Percentiles rank a stretch among this genome's conserved stretches.
Evolutionary conservation across 257 asterid species (phyloP).

Genomic region (Petunia secreta): DNA sequence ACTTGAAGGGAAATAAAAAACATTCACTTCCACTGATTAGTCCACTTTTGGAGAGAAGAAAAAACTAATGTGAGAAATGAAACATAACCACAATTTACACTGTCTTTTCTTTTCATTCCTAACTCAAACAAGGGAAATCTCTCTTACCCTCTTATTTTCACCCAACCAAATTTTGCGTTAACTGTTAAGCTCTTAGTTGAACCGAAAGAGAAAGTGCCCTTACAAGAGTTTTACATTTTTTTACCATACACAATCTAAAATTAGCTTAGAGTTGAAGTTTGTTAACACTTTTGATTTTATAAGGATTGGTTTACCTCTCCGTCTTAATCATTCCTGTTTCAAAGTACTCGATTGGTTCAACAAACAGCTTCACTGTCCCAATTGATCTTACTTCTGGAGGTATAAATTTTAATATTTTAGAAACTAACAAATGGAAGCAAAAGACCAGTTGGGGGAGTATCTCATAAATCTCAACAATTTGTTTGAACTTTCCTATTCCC

Average conservation of each 20-base stretch:
- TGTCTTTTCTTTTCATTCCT: neutral
- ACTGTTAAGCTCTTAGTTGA: neutral
- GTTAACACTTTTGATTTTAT: neutral
- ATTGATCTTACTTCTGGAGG: neutral
- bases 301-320: neutral
- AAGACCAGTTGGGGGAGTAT: neutral
- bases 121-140: neutral
- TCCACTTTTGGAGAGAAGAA: neutral
- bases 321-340: neutral
- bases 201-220: neutral
- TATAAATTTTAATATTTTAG: neutral
- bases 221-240: neutral
- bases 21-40: neutral
- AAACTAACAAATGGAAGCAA: slow-evolving; percentile 17
- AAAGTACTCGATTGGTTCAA: neutral
- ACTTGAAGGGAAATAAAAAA: too few relatives aligned
- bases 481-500: neutral
- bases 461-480: neutral
- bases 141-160: neutral
- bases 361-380: neutral
- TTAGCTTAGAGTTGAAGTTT: neutral
- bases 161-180: neutral
- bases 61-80: too few relatives aligned
- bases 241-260: neutral
- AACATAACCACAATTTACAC: neutral